Conservation (phyloP, 1,139 yeast species). For the Taphrina flavorubra region DNA sequence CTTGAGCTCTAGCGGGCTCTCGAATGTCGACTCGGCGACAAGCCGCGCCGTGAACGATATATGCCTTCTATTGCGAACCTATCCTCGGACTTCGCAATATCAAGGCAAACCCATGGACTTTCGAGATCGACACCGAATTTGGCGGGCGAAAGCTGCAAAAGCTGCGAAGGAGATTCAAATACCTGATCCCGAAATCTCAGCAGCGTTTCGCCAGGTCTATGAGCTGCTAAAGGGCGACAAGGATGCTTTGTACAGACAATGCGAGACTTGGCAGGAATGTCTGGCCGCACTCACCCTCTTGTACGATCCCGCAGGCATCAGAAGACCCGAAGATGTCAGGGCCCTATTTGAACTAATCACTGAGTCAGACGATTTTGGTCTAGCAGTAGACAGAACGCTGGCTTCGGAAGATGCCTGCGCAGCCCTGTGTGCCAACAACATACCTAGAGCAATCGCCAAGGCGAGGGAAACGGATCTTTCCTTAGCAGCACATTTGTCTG, state of each 20-base stretch:
- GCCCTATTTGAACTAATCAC: conserved; percentile 49
- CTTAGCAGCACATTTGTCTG: conserved; percentile 70
- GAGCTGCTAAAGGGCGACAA: conserved; percentile 59
- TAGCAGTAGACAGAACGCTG: conserved; percentile 53
- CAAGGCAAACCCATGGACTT: conserved; percentile 27
- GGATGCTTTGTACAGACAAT: conserved; percentile 59
- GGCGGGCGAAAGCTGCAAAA: conserved; percentile 46
- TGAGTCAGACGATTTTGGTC: conserved; percentile 47
- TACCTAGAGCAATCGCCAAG: conserved; percentile 56
- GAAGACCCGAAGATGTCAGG: conserved; percentile 55
- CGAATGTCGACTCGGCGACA: conserved; percentile 41
- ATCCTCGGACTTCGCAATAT: conserved; percentile 44
- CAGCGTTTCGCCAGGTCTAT: conserved; percentile 44
- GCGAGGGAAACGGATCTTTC: conserved; percentile 67
- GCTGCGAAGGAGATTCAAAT: conserved; percentile 42
- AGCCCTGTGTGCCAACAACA: conserved; percentile 65
- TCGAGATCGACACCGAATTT: conserved; percentile 43
- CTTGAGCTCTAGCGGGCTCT: conserved; percentile 44
- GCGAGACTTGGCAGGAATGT: conserved; percentile 74
- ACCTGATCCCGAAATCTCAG: conserved; percentile 34
- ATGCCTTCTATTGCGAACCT: conserved; percentile 43
- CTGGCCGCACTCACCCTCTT: conserved; percentile 65
- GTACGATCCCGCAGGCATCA: conserved; percentile 62
- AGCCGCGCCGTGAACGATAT: conserved; percentile 40
- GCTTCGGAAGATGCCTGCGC: conserved; percentile 67